Base-by-base conservation (phyloP, 1,284 basidiomycete genomes). In the Ceratobasidium sp. region DNA sequence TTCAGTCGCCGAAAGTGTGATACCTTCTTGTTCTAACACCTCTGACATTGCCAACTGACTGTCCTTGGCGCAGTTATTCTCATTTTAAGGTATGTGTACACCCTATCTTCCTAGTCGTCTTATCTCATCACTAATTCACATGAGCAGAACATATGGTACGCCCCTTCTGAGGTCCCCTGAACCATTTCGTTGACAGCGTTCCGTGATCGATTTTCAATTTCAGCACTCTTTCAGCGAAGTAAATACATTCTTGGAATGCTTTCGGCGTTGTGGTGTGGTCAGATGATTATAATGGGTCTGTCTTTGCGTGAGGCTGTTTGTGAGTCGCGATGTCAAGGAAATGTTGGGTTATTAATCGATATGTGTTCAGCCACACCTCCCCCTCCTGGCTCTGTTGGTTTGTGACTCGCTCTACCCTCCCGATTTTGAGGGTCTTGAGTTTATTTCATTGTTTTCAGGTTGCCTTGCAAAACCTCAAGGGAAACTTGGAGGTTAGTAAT, bases 1-100 rank as follows among this genome's bases (percentile, higher is more conserved):
- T 58, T 0, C n/a, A 71, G 68, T 71, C 58, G 68, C 53, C 40
- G 68, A 71, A 58, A 58, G 68, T 71, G 26, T 33, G 33, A 33
- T 56, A 12, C 33, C 40, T 15, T 5, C 51, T 28, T 0, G 4
- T 4, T 10, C 40, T 56, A 10, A 2, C 15, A 10, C 2, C 20
- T 39, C 13, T 56, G 13, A 44, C 39, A 44, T 10, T 13, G 23
- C 23, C 18, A 28, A 46, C 23, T 42, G 56, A 7, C 26, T 49
- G 18, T 15, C 7, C 28, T 23, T 39, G 10, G 12, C 40, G 0
- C 18, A 71, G 68, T 71, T 18, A 40, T 71, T 39, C 23, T 71
- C 33, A 58, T 71, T 39, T 58, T 71, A 44, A 26, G 68, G 68
- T 71, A 58, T 26, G 68, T 71, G 26, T 18, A 28, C 26, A 20